These are phyloP conservation scores for Paraconiothyrium sp. DNA, from an alignment of 2,329 filamentous ascomycete genomes.

Conservation along the genomic window DNA sequence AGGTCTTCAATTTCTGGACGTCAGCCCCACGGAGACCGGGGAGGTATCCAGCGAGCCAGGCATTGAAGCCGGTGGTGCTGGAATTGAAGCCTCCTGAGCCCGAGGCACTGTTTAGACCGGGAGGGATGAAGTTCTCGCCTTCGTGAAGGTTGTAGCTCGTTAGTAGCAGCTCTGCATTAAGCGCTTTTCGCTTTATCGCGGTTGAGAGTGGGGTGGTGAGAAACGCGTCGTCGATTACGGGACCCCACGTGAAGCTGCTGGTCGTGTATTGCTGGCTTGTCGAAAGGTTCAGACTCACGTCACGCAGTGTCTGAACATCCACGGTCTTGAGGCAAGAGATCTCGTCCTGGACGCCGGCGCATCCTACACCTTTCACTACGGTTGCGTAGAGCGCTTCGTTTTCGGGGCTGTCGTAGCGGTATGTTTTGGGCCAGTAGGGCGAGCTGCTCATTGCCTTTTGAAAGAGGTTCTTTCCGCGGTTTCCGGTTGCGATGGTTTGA, in stretches of 20 bases:
- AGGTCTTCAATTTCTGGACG: constrained; percentile 49
- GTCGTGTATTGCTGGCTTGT: constrained; percentile 63
- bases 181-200: constrained; percentile 47
- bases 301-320: constrained; percentile 63
- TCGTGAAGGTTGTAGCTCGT: constrained; percentile 71
- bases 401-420: constrained; percentile 60
- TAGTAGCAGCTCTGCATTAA: constrained; percentile 60
- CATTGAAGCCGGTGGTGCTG: constrained; percentile 59
- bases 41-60: constrained; percentile 65
- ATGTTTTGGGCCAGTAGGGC: constrained; percentile 69
- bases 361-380: constrained; percentile 60
- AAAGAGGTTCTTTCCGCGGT: constrained; percentile 58
- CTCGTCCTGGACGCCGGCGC: constrained; percentile 50
- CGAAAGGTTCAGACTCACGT: constrained; percentile 62
- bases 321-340: constrained; percentile 64
- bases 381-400: constrained; percentile 62
- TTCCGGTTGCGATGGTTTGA: constrained; percentile 61
- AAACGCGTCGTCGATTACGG: constrained; percentile 67
- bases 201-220: constrained; percentile 59
- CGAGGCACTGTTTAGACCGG: constrained; percentile 53
- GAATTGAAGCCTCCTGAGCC: constrained; percentile 60
- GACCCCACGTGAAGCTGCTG: constrained; percentile 67
- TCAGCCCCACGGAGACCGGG: constrained; percentile 57
- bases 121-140: constrained; percentile 69
- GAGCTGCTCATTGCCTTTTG: constrained; percentile 61